phyloP scores from a whole-genome alignment of 495 filamentous ascomycete genomes.

The Parmelia sp. region DNA sequence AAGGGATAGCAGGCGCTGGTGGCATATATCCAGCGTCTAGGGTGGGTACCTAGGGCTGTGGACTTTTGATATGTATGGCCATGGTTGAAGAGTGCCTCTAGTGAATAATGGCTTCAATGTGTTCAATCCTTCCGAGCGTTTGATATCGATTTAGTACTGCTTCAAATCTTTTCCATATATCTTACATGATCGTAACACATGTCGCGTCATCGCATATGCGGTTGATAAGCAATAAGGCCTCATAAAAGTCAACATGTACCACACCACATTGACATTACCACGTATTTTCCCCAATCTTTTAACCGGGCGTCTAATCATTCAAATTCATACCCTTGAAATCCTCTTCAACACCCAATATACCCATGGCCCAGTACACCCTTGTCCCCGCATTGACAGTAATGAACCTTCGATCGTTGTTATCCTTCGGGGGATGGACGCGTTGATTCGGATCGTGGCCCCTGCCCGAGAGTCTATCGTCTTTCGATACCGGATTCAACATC shows the following conservation, averaged over 20 bases:
- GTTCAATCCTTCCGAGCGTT: not conserved
- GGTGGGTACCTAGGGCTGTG: not conserved
- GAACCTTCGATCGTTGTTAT: constrained; percentile 46
- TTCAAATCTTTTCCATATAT: not conserved
- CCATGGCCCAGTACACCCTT: constrained; percentile 52
- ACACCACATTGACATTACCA: not conserved
- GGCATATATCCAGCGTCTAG: not conserved
- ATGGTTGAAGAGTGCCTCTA: not conserved
- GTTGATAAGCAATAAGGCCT: not conserved
- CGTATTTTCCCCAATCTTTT: too few species aligned
- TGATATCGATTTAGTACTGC: not conserved
- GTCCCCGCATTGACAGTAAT: constrained; percentile 39
- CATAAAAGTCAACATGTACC: too few species aligned
- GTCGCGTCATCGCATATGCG: not conserved
- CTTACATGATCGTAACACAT: constrained; percentile 2
- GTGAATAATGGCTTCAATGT: not conserved
- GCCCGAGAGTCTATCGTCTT: constrained; percentile 30
- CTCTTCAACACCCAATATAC: constrained; percentile 51
- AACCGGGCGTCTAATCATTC: constrained; percentile 9
- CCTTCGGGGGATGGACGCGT: constrained; percentile 25
- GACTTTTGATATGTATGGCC: not conserved
- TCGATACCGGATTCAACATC: constrained; percentile 31
- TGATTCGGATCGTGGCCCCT: constrained; percentile 24
- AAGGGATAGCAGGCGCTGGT: not conserved
- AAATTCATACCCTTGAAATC: constrained; percentile 45